Evolutionary conservation across 2,329 filamentous ascomycete genomes (phyloP).

Genomic region (Trichoderma sp.): DNA sequence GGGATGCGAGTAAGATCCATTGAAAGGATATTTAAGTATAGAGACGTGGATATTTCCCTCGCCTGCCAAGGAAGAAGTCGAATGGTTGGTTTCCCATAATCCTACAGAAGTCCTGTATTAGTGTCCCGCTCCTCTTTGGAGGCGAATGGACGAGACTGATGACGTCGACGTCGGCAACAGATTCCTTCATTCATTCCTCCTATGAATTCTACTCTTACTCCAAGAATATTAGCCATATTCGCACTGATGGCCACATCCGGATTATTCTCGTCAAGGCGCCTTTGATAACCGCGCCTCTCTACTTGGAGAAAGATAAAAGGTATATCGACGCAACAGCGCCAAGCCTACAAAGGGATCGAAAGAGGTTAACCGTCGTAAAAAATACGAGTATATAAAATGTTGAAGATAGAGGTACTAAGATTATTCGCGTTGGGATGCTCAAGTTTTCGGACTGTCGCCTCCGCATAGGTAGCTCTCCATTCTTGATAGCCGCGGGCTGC

Average conservation of each 20-base stretch:
- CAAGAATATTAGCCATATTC: neutral
- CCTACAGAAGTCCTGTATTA: neutral
- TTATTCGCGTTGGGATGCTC: neutral
- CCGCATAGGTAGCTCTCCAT: neutral
- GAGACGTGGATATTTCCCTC: neutral
- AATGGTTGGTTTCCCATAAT: neutral
- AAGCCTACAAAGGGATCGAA: neutral
- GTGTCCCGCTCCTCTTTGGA: neutral
- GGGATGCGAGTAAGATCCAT: conserved; percentile 1
- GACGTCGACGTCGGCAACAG: neutral
- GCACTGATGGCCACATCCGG: neutral
- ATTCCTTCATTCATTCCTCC: neutral
- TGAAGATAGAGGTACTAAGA: too few species aligned
- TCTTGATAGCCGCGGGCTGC: neutral
- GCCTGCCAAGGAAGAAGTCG: neutral
- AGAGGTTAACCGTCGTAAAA: neutral
- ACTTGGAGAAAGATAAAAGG: too few species aligned
- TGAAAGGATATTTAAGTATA: neutral
- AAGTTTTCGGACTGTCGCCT: conserved; percentile 5
- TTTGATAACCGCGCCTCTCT: neutral
- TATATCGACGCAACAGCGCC: too few species aligned
- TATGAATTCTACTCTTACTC: neutral
- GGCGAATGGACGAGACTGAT: neutral
- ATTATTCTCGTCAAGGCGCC: neutral
- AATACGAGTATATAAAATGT: neutral